phyloP scores from a whole-genome alignment of 2,329 filamentous ascomycete species.

The Ophiostoma pallidulum region DNA sequence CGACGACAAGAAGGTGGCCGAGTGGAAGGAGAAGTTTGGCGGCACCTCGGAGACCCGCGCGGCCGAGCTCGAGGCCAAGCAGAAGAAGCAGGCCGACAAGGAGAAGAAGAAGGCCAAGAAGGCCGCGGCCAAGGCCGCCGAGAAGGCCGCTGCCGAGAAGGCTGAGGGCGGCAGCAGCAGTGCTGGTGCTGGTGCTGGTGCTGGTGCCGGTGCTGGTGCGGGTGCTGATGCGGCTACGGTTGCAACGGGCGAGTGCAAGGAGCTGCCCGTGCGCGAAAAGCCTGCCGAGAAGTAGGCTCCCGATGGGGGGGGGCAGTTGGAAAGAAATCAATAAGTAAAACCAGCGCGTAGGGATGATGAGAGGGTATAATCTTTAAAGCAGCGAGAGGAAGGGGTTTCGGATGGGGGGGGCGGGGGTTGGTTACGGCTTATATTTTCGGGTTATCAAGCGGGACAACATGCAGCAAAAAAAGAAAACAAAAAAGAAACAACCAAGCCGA shows the following conservation, averaged over 20 bases:
- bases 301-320: too few species aligned
- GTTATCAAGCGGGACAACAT: too few species aligned
- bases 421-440: too few species aligned
- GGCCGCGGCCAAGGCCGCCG: slow-evolving; percentile 21
- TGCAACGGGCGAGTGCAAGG: slow-evolving; percentile 21
- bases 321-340: too few species aligned
- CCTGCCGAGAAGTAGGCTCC: slow-evolving; percentile 20
- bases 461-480: too few species aligned
- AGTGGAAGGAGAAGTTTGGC: slow-evolving; percentile 60
- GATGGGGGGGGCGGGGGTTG: too few species aligned
- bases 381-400: slow-evolving; percentile 1
- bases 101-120: slow-evolving; percentile 23
- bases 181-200: too few species aligned
- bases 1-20: slow-evolving; percentile 59
- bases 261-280: slow-evolving; percentile 24
- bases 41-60: slow-evolving; percentile 21
- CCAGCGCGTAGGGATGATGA: too few species aligned
- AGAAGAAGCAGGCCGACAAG: slow-evolving; percentile 24
- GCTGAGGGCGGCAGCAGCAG: background rate
- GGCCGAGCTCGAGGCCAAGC: slow-evolving; percentile 24
- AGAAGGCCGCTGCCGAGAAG: slow-evolving; percentile 6
- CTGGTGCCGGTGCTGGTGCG: too few species aligned
- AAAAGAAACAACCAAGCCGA: too few species aligned
- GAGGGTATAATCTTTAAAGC: too few species aligned
- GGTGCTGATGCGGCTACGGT: slow-evolving; percentile 13